These are phyloP conservation scores for Samsoniella hepiali DNA, from an alignment of 2,329 filamentous ascomycete genomes.

Conservation along the genomic window DNA sequence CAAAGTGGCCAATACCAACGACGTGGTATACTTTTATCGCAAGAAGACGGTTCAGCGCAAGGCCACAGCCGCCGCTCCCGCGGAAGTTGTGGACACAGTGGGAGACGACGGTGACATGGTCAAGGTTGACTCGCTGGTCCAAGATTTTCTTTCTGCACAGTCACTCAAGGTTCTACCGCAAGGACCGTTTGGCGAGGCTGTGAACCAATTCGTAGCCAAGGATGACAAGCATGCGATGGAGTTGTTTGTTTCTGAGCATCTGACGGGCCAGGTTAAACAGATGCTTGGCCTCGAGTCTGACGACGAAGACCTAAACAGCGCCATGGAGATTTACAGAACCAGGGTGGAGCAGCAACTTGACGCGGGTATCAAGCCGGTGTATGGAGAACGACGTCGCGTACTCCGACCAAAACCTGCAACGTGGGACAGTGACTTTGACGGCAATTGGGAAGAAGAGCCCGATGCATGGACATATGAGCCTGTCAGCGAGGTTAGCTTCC, in stretches of 20 bases:
- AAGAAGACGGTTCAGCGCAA: slow-evolving; percentile 65
- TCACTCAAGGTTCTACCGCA: slow-evolving; percentile 90
- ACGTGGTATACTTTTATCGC: slow-evolving; percentile 88
- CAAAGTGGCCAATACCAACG: slow-evolving; percentile 90
- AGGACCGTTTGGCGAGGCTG: slow-evolving; percentile 87
- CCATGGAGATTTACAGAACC: slow-evolving; percentile 69
- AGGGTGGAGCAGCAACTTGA: slow-evolving; percentile 69
- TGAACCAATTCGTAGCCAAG: slow-evolving; percentile 89
- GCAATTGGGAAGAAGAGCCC: slow-evolving; percentile 77
- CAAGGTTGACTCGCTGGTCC: slow-evolving; percentile 84
- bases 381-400: slow-evolving; percentile 36
- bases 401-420: slow-evolving; percentile 72
- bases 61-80: slow-evolving; percentile 48
- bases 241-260: slow-evolving; percentile 69
- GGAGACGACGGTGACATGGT: slow-evolving; percentile 57
- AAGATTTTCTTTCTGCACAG: slow-evolving; percentile 82
- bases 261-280: slow-evolving; percentile 67
- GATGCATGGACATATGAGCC: slow-evolving; percentile 47
- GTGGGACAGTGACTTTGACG: slow-evolving; percentile 91
- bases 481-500: slow-evolving; percentile 18
- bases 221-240: slow-evolving; percentile 93
- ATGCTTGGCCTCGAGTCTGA: slow-evolving; percentile 64
- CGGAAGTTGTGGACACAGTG: slow-evolving; percentile 60
- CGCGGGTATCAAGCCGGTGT: slow-evolving; percentile 51
- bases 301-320: slow-evolving; percentile 63